Conservation (phyloP, 495 filamentous ascomycete genomes). For the Aspergillus funiculosus region DNA sequence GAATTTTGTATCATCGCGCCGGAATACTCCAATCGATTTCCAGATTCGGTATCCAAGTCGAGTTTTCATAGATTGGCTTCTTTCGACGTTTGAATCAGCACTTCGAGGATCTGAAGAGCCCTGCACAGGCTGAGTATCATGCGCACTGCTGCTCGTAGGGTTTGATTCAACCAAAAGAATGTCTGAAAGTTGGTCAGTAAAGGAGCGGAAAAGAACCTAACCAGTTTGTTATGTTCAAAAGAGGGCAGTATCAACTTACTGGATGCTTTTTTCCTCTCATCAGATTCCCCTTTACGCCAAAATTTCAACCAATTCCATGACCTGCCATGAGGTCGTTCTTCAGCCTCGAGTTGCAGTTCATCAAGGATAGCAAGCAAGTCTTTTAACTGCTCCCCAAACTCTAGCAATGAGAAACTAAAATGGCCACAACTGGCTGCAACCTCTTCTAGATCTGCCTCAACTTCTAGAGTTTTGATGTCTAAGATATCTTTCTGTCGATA, state of each 20-base stretch:
- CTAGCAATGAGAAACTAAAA: slow-evolving; percentile 82
- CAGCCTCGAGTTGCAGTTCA: slow-evolving; percentile 64
- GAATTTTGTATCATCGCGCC: slow-evolving; percentile 67
- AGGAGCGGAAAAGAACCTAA: background rate
- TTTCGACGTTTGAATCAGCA: background rate
- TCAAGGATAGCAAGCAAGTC: slow-evolving; percentile 77
- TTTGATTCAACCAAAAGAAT: slow-evolving; percentile 3
- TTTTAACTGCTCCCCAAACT: slow-evolving; percentile 85
- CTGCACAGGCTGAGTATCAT: background rate
- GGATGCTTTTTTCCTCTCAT: slow-evolving; percentile 16
- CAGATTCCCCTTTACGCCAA: slow-evolving; percentile 48
- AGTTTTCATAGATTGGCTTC: slow-evolving; percentile 24
- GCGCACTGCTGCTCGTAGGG: background rate
- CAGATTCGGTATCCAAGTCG: slow-evolving; percentile 51
- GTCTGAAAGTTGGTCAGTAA: slow-evolving; percentile 8
- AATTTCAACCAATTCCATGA: slow-evolving; percentile 87
- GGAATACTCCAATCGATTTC: slow-evolving; percentile 51
- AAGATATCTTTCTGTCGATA: slow-evolving; percentile 71
- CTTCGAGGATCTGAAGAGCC: background rate
- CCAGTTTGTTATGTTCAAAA: background rate
- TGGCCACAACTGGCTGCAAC: slow-evolving; percentile 93
- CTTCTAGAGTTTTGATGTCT: slow-evolving; percentile 55
- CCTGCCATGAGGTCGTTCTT: slow-evolving; percentile 49
- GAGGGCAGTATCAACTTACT: slow-evolving; percentile 15
- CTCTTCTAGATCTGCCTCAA: slow-evolving; percentile 94